Base-by-base conservation (phyloP, 2,329 filamentous ascomycete species). In the Cadophora gregata region DNA sequence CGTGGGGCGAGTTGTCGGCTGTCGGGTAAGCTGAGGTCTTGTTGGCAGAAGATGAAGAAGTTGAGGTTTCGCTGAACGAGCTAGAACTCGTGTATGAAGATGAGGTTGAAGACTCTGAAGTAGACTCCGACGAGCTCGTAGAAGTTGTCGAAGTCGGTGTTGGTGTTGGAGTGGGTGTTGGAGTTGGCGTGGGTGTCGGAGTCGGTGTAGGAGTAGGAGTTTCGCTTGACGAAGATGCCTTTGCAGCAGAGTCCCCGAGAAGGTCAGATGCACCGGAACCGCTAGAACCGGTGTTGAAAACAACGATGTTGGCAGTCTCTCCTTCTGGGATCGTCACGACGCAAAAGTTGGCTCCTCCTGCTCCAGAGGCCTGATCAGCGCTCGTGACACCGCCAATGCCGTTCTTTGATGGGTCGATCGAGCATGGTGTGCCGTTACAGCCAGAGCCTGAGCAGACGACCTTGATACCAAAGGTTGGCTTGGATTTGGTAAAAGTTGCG, bases 341-440 rank as follows among this genome's bases (percentile, higher is more conserved):
- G 73, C 92, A 95, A 79, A 93, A 94, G 50, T 82, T 81, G 21
- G 88, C 86, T 72, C 85, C 88, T 33, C 90, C 90, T 19, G 90
- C 91, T 60, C 91, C 91, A 19, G 79, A 79, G 47, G 85, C 81
- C 33, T 79, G 75, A 24, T 83, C 78, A 21, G 83, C 78, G 73
- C 89, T 90, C 9, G 78, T 81, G 65, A 93, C 86, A 50, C 84
- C 82, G 62, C 87, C 88, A 63, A 88, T 81, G 10, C 76, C 80
- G 59, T 85, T 81, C 65, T 81, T 80, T 27, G 82, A 80, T 6
- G 90, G 88, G 72, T 92, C 85, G 71, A 93, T 92, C 67, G 83
- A 83, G 80, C 92, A 94, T 9, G 91, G 91, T n/a, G 91, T 80
- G 16, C 91, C 91, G 73, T 88, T 88, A 81, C 92, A 95, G 65